These are phyloP conservation scores for Petrea volubilis DNA, from an alignment of 257 asterid species.

Conservation along the genomic window DNA sequence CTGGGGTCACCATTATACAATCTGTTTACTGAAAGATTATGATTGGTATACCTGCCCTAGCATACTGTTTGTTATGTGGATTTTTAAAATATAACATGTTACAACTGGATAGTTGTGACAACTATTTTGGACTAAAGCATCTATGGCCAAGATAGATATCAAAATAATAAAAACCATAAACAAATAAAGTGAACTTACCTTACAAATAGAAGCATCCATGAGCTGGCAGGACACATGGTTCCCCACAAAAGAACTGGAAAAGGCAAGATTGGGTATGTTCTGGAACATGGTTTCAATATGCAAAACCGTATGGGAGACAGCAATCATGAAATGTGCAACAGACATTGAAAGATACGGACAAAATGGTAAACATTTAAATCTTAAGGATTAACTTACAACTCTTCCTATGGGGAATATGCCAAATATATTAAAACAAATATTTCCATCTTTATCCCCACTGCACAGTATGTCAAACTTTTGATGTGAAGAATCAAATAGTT, in stretches of 20 bases:
- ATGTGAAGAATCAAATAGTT: constrained; percentile 80
- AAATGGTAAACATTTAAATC: constrained; percentile 9
- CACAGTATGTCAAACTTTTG: constrained; percentile 83
- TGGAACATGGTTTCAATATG: constrained; percentile 36
- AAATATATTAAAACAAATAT: constrained; percentile 81
- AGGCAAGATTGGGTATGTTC: constrained; percentile 65
- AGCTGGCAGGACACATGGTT: constrained; percentile 47
- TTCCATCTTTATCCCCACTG: constrained; percentile 95
- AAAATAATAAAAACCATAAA: constrained; percentile 1
- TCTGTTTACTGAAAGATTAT: background rate
- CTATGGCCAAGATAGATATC: background rate
- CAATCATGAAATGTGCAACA: constrained; percentile 16
- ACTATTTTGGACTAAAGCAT: constrained; percentile 4
- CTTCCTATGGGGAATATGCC: constrained; percentile 95
- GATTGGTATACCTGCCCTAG: background rate
- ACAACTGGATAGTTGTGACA: background rate
- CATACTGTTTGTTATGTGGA: constrained; percentile 4
- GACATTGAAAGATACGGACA: constrained; percentile 17
- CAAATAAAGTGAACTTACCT: constrained; percentile 49
- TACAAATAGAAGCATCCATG: constrained; percentile 62
- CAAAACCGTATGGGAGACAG: constrained; percentile 23
- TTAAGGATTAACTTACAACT: constrained; percentile 62
- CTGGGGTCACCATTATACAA: background rate
- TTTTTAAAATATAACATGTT: background rate
- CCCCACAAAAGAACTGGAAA: constrained; percentile 40